Evolutionary conservation across 805 yeast genomes (phyloP), one percentile per base, ranked within the genome.

Genomic region (Pichia occidentalis): DNA sequence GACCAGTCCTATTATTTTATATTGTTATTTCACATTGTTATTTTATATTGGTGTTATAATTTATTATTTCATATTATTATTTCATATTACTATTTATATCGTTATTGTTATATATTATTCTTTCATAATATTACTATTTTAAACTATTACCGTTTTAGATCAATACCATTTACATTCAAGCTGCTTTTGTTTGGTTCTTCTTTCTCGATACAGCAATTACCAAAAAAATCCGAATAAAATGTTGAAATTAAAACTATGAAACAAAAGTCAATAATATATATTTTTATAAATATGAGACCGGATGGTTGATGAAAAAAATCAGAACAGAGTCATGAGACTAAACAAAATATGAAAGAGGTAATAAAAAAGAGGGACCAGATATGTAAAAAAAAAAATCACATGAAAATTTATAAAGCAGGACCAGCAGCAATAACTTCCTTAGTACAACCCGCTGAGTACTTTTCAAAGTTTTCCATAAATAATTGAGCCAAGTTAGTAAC

Each of bases 391-490:
- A 28, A 19, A 30, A 11, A 9, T 27, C n/a, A 32, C 5, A 16
- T n/a, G 18, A 16, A 24, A 34, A 34, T 25, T 55, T 61, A 70
- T 42, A 70, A 53, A 48, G 62, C 70, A 50, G 97, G 98, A 45
- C 96, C 98, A 52, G 97, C 97, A 56, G 92, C 85, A 56, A 81
- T 67, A 39, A 90, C 97, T 61, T 86, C 96, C 20, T 69, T 54
- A 25, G 95, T 84, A 48, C 95, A 86, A 55, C 77, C 84, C 55
- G 77, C 75, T 54, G 85, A 65, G 68, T 90, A 90, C 59, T 76
- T 87, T 58, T 70, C 77, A 61, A 90, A 90, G 74, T 90, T 90
- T 62, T 85, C 87, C 56, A 73, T 73, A 58, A 90, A 90, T 68
- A 84, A 70, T 36, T 64, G 61, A 28, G 87, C 97, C 59, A 90